Evolutionary conservation across 257 asterid species (phyloP).

Genomic region (Eustoma russellianum): DNA sequence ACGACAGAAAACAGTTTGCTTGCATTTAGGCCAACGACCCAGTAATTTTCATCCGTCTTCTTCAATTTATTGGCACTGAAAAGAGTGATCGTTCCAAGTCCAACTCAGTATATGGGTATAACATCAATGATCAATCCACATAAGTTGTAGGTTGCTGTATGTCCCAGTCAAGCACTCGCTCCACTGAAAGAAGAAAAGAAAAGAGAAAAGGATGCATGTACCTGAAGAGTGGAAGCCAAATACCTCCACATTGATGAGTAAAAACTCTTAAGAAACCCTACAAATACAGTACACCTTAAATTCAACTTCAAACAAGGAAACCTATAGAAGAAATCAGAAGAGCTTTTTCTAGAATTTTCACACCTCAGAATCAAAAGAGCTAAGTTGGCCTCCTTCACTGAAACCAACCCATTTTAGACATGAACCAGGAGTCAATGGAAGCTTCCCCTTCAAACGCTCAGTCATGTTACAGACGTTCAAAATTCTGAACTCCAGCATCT

Average conservation of each 20-base stretch:
- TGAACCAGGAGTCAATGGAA: slow-evolving; percentile 94
- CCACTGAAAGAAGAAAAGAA: background rate
- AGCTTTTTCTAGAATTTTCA: slow-evolving; percentile 8
- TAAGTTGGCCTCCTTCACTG: slow-evolving; percentile 85
- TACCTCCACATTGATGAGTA: slow-evolving; percentile 70
- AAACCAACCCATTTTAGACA: slow-evolving; percentile 84
- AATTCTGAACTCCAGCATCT: slow-evolving; percentile 88
- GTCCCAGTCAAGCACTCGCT: background rate
- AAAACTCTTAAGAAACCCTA: slow-evolving; percentile 88
- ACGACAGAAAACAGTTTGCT: slow-evolving; percentile 74
- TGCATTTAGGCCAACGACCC: slow-evolving; percentile 81
- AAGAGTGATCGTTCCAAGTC: too few species aligned
- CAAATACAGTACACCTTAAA: slow-evolving; percentile 10
- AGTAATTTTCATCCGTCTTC: slow-evolving; percentile 66
- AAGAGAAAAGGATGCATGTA: slow-evolving; percentile 14
- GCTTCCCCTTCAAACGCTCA: slow-evolving; percentile 48
- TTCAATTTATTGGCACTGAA: slow-evolving; percentile 56
- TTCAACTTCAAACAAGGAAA: background rate
- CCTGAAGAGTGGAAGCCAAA: slow-evolving; percentile 98
- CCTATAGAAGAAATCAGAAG: background rate
- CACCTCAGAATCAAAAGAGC: slow-evolving; percentile 96
- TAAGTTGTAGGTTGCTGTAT: background rate
- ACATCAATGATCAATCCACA: slow-evolving; percentile 5
- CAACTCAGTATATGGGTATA: too few species aligned
- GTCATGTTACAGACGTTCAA: slow-evolving; percentile 48